Evolutionary conservation across 108 stramenopile genomes (phyloP).

Genomic region (Licmophora abbreviata): DNA sequence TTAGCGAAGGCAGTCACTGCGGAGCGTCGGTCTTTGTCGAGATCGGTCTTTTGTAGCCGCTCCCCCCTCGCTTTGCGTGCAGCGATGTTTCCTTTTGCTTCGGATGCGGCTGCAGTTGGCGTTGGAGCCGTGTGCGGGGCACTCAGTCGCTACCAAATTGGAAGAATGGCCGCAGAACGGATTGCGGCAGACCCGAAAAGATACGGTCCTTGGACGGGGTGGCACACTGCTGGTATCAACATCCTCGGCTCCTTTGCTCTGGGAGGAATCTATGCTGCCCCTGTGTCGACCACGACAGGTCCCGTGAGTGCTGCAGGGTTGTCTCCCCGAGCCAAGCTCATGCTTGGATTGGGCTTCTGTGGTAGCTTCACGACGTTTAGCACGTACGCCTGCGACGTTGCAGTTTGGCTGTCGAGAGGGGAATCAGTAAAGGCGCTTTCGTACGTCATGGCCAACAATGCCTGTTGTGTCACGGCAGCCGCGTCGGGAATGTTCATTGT

Average conservation of each 20-base stretch:
- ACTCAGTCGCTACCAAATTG: constrained; percentile 51
- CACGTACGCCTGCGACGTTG: constrained; percentile 66
- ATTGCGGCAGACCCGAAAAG: constrained; percentile 50
- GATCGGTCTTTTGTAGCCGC: no score
- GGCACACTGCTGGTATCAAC: constrained; percentile 76
- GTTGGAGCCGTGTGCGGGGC: constrained; percentile 64
- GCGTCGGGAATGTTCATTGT: constrained; percentile 45
- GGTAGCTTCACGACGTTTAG: constrained; percentile 73
- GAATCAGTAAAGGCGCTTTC: constrained; percentile 33
- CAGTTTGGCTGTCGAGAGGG: constrained; percentile 44
- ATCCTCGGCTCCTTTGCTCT: constrained; percentile 57
- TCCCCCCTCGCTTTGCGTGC: no score
- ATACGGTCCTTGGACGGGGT: constrained; percentile 16
- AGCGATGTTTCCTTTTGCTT: constrained; percentile 1
- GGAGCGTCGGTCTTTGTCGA: no score
- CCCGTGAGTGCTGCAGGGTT: constrained; percentile 16
- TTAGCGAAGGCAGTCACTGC: no score
- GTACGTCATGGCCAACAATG: constrained; percentile 56
- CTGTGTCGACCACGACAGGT: constrained; percentile 9
- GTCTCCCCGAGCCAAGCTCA: constrained; percentile 46
- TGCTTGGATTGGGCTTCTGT: constrained; percentile 68
- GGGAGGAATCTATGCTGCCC: constrained; percentile 44
- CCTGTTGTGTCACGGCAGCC: constrained; percentile 56
- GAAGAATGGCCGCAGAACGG: constrained; percentile 40
- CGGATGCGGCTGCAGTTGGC: constrained; percentile 50